Evolutionary conservation across 495 filamentous ascomycete species (phyloP), one percentile per base, ranked within the genome.

Genomic region (Podospora bellae-mahoneyi): DNA sequence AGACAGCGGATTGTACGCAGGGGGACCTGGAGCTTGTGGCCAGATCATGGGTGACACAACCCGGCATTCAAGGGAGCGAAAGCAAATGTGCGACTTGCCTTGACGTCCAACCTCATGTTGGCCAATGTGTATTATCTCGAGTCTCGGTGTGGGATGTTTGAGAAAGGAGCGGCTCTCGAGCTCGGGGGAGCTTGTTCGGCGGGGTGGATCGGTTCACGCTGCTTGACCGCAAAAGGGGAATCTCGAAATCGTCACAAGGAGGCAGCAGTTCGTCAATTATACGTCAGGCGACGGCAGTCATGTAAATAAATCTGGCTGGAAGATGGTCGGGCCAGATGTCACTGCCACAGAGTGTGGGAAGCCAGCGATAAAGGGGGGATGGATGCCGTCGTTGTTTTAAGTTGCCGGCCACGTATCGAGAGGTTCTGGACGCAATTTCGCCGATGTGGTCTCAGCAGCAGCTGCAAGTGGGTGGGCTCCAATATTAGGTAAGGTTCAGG

Each of bases 61-160:
- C 54, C n/a, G 19, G 27, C 7, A 5, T 60, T 34, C 34, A 18
- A 63, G 61, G 20, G 48, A 57, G 64, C 16, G 65, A 54, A 39
- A 56, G 65, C 61, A 57, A 57, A 65, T 57, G 65, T 59, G 66
- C 71, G 66, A 82, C 89, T 74, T 85, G 92, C 92, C 91, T 96
- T 96, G 57, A 96, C 88, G 80, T 97, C 92, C 78, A 97, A 85
- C 80, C 90, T 90, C 93, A 95, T 96, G 72, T 79, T 92, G 83
- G 79, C 60, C 66, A 26, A 68, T 54, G 15, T 60, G 27, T 18
- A 62, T 15, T 62, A 27, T 39, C 16, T 56, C 27, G 63, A 9
- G 56, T 27, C 28, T 58, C 39, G 63, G 16, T 30, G 27, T 54
- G 48, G 39, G 18, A 13, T 48, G 39, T 16, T 16, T 3, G 2